Conservation (phyloP, 345 rosid genomes). For the Aquilaria sinensis region DNA sequence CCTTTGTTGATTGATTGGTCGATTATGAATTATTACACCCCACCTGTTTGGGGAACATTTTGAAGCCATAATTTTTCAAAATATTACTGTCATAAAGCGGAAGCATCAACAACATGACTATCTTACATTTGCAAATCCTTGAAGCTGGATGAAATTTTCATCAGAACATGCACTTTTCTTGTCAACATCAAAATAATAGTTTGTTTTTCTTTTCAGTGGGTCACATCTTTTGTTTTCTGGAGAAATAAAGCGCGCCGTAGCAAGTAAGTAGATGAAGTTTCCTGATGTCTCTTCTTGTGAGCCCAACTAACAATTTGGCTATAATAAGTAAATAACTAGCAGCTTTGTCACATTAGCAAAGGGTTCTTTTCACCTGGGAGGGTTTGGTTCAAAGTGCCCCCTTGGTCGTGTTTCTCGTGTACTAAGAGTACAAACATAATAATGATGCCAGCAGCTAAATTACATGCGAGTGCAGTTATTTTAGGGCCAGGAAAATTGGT, state of each 20-base stretch:
- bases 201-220: conserved; percentile 52
- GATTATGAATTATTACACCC: neutral
- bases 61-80: neutral
- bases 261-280: conserved; percentile 56
- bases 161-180: conserved; percentile 4
- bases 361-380: neutral
- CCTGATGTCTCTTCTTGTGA: neutral
- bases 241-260: conserved; percentile 69
- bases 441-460: neutral
- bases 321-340: neutral
- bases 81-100: conserved; percentile 3
- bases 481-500: no score
- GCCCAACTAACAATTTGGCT: neutral
- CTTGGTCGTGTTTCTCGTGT: no score
- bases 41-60: no score
- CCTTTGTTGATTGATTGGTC: neutral
- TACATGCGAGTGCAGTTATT: no score
- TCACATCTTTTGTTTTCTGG: conserved; percentile 72
- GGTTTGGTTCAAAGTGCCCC: neutral
- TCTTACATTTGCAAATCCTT: neutral
- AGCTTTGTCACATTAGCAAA: no score
- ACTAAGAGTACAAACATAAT: neutral
- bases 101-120: neutral
- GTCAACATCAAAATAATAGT: neutral
- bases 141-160: conserved; percentile 2